A percentile compares a stretch with the other conserved stretches of the same genome.
phyloP scores from a whole-genome alignment of 177 flowering plant species.

The Vitis hybrid region DNA sequence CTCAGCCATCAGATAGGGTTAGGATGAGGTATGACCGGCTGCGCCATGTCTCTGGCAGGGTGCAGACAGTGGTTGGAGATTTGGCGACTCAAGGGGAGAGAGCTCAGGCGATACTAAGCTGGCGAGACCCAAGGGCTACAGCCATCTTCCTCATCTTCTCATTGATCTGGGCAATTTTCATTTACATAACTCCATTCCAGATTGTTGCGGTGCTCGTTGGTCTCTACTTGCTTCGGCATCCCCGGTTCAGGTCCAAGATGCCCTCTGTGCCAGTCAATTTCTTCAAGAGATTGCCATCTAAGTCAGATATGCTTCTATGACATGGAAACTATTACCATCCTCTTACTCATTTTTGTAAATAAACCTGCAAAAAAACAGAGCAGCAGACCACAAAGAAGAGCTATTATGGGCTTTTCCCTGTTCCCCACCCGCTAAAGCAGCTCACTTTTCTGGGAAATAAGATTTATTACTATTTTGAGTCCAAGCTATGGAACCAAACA shows the following conservation, averaged over 20 bases:
- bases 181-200: conserved; percentile 82
- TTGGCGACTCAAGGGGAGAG: conserved; percentile 92
- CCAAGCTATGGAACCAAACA: conserved; percentile 1
- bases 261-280: conserved; percentile 87
- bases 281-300: conserved; percentile 83
- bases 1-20: conserved; percentile 53
- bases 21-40: conserved; percentile 83
- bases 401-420: neutral
- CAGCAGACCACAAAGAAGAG: neutral
- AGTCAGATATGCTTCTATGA: conserved; percentile 71
- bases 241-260: conserved; percentile 68
- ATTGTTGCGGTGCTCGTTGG: conserved; percentile 67
- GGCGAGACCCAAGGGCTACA: conserved; percentile 95
- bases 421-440: conserved; percentile 2
- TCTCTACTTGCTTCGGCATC: conserved; percentile 75
- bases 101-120: conserved; percentile 61
- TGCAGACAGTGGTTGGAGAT: conserved; percentile 84
- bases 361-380: neutral
- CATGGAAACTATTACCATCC: neutral
- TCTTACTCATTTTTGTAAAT: conserved; percentile 1
- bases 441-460: conserved; percentile 1
- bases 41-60: conserved; percentile 68
- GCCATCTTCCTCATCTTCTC: conserved; percentile 66
- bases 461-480: neutral
- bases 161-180: conserved; percentile 55